These are phyloP conservation scores for Monosporascus ibericus DNA, from an alignment of 2,329 filamentous ascomycete genomes.

Conservation along the genomic window DNA sequence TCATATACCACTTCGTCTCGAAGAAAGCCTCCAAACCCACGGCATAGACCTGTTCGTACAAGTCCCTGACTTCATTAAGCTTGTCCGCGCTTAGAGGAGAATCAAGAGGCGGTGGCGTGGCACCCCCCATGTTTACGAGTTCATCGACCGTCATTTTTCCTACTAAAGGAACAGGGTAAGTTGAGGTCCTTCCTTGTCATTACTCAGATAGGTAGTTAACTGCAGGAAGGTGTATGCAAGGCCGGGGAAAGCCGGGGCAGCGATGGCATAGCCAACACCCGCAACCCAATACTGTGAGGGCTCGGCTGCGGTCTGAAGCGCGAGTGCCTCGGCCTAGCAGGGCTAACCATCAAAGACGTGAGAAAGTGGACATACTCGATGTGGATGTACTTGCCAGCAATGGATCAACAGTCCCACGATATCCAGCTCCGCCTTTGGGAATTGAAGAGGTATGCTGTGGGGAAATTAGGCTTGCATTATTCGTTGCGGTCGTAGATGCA, in stretches of 20 bases:
- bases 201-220: constrained; percentile 8
- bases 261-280: too few relatives aligned
- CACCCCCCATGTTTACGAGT: constrained; percentile 58
- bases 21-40: constrained; percentile 68
- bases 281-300: too few relatives aligned
- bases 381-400: constrained; percentile 45
- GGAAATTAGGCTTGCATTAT: constrained; percentile 26
- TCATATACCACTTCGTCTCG: constrained; percentile 77
- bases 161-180: constrained; percentile 44
- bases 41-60: constrained; percentile 73
- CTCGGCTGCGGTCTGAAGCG: constrained; percentile 20
- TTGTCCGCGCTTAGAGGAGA: constrained; percentile 45
- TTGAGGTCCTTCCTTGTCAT: constrained; percentile 24
- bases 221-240: constrained; percentile 17
- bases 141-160: constrained; percentile 68
- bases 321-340: constrained; percentile 26
- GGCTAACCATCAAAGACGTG: constrained; percentile 22
- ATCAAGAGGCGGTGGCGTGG: constrained; percentile 49
- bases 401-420: constrained; percentile 59
- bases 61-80: constrained; percentile 60
- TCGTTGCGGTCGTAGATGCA: constrained; percentile 20
- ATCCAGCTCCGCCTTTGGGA: constrained; percentile 42
- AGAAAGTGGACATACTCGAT: constrained; percentile 30
- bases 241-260: too few relatives aligned
- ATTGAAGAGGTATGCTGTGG: constrained; percentile 23